Percentiles rank a stretch among this genome's conserved stretches.
These are phyloP conservation scores for Neonectria faginata DNA, from an alignment of 2,329 filamentous ascomycete species.

Conservation along the genomic window DNA sequence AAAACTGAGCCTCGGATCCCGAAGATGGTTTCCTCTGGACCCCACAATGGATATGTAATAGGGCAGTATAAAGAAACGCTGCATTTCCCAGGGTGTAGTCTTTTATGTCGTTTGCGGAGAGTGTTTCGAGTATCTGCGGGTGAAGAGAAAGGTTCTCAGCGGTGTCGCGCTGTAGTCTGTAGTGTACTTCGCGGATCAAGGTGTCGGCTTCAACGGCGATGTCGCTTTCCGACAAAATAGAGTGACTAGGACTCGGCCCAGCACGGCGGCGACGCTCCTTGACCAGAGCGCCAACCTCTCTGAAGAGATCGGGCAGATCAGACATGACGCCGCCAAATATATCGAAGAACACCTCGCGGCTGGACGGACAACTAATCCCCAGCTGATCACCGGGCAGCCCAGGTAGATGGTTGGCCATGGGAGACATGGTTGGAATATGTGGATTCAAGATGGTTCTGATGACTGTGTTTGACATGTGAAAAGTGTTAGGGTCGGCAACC, in stretches of 20 bases:
- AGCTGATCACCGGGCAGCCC: conserved; percentile 10
- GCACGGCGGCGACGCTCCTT: neutral
- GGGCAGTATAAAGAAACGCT: conserved; percentile 31
- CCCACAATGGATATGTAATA: conserved; percentile 30
- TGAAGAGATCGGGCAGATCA: conserved; percentile 31
- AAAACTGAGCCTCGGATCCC: neutral
- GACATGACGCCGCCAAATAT: conserved; percentile 33
- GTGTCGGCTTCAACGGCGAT: neutral
- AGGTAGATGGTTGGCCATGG: conserved; percentile 26
- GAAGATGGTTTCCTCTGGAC: neutral
- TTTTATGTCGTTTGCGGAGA: conserved; percentile 23
- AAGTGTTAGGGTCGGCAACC: neutral
- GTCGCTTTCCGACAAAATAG: neutral
- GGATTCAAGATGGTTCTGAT: neutral
- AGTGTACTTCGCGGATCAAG: conserved; percentile 11
- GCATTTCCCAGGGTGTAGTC: conserved; percentile 34
- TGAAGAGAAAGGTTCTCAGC: conserved; percentile 10
- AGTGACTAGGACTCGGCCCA: too few relatives aligned
- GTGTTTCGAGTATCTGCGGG: neutral
- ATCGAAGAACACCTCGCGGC: conserved; percentile 15
- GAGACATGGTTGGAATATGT: conserved; percentile 9
- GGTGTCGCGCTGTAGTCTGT: conserved; percentile 14
- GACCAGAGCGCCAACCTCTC: conserved; percentile 21
- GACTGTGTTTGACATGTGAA: neutral
- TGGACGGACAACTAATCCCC: neutral